Evolutionary conservation across 2,329 filamentous ascomycete genomes (phyloP).

Genomic region (Pseudogymnoascus sp.): DNA sequence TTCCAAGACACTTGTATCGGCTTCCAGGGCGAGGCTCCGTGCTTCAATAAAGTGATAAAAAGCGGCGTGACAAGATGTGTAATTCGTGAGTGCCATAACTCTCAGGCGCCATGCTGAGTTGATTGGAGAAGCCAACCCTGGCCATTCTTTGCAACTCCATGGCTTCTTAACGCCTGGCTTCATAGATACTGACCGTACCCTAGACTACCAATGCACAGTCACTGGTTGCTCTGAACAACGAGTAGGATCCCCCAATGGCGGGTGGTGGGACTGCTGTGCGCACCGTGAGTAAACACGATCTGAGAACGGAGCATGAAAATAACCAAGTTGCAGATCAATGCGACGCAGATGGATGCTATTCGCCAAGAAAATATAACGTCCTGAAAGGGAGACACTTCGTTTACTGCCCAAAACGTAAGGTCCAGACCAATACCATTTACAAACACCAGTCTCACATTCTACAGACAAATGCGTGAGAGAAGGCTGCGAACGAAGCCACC

Average conservation of each 20-base stretch:
- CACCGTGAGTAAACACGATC: background rate
- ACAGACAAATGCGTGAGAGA: slow-evolving; percentile 3
- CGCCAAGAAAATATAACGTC: background rate
- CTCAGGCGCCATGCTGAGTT: background rate
- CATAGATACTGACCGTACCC: background rate
- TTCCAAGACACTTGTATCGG: slow-evolving; percentile 1
- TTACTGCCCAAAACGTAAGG: background rate
- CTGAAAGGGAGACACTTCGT: background rate
- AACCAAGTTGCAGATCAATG: background rate
- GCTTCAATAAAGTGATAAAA: slow-evolving; percentile 2
- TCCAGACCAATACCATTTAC: background rate
- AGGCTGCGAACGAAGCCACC: background rate
- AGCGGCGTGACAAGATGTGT: background rate
- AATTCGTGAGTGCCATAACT: background rate
- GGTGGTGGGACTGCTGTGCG: background rate
- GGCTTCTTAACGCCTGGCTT: background rate
- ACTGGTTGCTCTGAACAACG: background rate
- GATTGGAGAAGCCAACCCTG: background rate
- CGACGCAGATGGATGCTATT: background rate
- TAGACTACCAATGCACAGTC: background rate
- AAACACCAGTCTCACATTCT: background rate
- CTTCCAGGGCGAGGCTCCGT: background rate
- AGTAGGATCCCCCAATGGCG: background rate
- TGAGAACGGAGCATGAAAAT: background rate
- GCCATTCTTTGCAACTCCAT: background rate